phyloP scores from a whole-genome alignment of 345 rosid species.

The Murraya koenigii region DNA sequence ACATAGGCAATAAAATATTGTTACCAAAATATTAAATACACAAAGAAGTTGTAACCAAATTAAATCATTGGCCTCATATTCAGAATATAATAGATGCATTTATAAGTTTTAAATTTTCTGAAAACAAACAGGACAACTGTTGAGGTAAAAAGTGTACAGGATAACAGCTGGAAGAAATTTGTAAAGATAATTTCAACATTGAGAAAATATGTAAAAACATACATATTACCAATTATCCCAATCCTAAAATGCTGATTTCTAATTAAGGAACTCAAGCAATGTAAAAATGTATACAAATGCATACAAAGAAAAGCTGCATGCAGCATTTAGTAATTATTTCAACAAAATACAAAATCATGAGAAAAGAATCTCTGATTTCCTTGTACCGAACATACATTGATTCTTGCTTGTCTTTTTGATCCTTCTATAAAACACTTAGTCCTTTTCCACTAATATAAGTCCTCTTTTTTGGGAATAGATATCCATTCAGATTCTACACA shows the following conservation, averaged over 20 bases:
- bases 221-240: neutral
- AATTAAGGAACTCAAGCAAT: neutral
- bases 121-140: neutral
- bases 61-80: neutral
- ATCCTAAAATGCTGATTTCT: neutral
- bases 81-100: neutral
- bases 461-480: neutral
- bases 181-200: neutral
- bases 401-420: neutral
- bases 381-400: neutral
- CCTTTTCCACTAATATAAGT: neutral
- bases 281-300: neutral
- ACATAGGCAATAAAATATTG: constrained; percentile 11
- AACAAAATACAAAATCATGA: too few relatives aligned
- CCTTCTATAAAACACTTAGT: neutral
- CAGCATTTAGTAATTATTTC: neutral
- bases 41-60: neutral
- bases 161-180: neutral
- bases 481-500: neutral
- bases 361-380: neutral
- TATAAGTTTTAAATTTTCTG: neutral
- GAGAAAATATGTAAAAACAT: neutral
- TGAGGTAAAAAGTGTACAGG: neutral
- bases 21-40: constrained; percentile 4
- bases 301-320: neutral